Evolutionary conservation across 1,284 basidiomycete species (phyloP), one percentile per base, ranked within the genome.

Genomic region (Retiboletus flavoniger): DNA sequence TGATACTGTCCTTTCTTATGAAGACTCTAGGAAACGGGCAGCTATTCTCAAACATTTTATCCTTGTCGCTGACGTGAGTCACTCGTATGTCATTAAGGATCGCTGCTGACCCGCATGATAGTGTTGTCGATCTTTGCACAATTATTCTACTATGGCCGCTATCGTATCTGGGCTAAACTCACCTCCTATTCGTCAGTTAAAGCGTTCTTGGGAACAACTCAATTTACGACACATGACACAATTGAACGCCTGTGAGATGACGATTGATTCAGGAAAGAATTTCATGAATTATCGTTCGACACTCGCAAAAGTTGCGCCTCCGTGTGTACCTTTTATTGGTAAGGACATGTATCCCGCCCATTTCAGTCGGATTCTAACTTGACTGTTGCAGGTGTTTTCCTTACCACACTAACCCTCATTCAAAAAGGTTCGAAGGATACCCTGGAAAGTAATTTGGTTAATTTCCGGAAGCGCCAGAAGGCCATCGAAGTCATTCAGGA

Each of bases 271-370:
- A 49, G 89, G 86, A 64, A 93, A 93, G 75, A 99, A 98, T 67
- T 99, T 97, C 75, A 87, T 84, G 31, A 91, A 89, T 64, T 99
- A 99, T 73, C 87, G 93, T 50, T 85, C 90, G 57, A 83, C 87
- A 51, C 83, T 99, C 64, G 88, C 91, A 44, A 84, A 81, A 43
- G 88, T 97, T 56, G 86, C 90, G 38, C 94, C 95, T 0, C 96
- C 97, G 47, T 98, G 95, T 71, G 95, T 99, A 0, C 97, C 97
- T 6, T 99, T 99, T 75, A 89, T 99, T 50, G 96, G 94, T 94
- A 63, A 62, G 80, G 72, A 47, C 7, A n/a, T n/a, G n/a, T n/a
- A n/a, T n/a, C n/a, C n/a, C n/a, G n/a, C n/a, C n/a, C n/a, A n/a
- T n/a, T n/a, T n/a, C n/a, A n/a, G n/a, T n/a, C n/a, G 28, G 47